Base-by-base conservation (phyloP, 345 rosid species). In the Eucalyptus urophylla region DNA sequence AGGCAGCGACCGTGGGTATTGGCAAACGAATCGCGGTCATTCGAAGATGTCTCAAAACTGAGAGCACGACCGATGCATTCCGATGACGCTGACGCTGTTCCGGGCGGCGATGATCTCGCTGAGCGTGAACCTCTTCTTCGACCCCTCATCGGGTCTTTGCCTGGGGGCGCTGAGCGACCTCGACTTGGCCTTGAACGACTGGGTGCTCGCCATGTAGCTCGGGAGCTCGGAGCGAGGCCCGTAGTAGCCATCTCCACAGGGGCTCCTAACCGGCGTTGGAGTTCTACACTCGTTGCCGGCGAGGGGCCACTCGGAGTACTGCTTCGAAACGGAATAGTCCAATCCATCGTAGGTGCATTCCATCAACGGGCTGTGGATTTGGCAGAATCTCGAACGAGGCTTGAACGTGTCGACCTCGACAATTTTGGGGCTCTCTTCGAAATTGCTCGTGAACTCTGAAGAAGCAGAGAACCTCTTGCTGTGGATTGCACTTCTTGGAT, bases 181-280 rank as follows among this genome's bases (percentile, higher is more conserved):
- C 92, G 88, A 86, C 51, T 96, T 98, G 3, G 99, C 98, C 80
- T 93, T 95, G 87, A 95, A 98, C 3, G 99, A 97, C 89, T 95
- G 91, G 0, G 99, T 97, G 87, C 92, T 95, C 31, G 95, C 93
- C 99, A 98, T 98, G 91, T 98, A 98, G 83, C 92, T 94, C 8
- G 98, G 99, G 88, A 62, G 62, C 89, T 91, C 91, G 25, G 91
- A 90, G 87, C 90, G 90, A 76, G 92, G 92, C 88, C 92, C 92
- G 50, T 90, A 95, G 49, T 81, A 91, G 88, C 89, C 6, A 10
- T 95, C 95, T 14, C 96, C 92, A 19, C 93, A 92, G 15, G 92
- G 90, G 49, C 94, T 95, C 89, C 90, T 94, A 29, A 92, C 89
- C 1, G 95, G 95, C 27, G 96, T 92, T 6, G 92, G 86, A 58